phyloP scores from a whole-genome alignment of 2,329 filamentous ascomycete genomes.

The Teratosphaeriaceae sp. region DNA sequence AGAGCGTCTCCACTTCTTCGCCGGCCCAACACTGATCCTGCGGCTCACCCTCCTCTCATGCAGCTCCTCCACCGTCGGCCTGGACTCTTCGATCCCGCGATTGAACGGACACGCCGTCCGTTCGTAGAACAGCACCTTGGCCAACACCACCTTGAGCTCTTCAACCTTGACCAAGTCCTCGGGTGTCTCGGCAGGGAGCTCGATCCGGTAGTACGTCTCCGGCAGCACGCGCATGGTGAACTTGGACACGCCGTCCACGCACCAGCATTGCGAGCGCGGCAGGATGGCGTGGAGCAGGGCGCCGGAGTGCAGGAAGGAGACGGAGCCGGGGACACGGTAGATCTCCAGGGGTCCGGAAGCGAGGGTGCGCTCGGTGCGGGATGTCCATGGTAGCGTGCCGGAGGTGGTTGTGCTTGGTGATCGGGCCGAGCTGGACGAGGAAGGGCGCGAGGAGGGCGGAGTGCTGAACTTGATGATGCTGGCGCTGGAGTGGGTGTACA shows the following conservation, averaged over 20 bases:
- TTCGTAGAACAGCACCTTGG: conserved; percentile 74
- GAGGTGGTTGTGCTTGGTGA: conserved; percentile 29
- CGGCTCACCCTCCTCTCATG: conserved; percentile 52
- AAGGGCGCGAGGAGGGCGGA: conserved; percentile 23
- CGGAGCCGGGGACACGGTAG: conserved; percentile 78
- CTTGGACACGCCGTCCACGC: conserved; percentile 73
- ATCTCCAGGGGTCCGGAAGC: conserved; percentile 74
- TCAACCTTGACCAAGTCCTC: conserved; percentile 59
- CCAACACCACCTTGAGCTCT: conserved; percentile 62
- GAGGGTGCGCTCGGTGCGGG: conserved; percentile 71
- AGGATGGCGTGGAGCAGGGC: conserved; percentile 79
- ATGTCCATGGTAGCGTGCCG: conserved; percentile 63
- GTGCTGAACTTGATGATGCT: conserved; percentile 63
- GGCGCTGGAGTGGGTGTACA: conserved; percentile 66
- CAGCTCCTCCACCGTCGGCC: conserved; percentile 64
- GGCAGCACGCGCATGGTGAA: conserved; percentile 82
- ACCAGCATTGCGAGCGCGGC: conserved; percentile 89
- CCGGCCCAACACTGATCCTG: conserved; percentile 57
- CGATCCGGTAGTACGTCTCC: conserved; percentile 85
- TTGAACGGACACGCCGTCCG: conserved; percentile 82
- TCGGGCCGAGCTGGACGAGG: conserved; percentile 28
- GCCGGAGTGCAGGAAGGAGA: conserved; percentile 82
- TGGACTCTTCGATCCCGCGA: conserved; percentile 64
- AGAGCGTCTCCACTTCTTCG: conserved; percentile 45
- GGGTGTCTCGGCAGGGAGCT: conserved; percentile 61